Evolutionary conservation across 305 asterid species (phyloP).

Genomic region (Ilex paraguariensis): DNA sequence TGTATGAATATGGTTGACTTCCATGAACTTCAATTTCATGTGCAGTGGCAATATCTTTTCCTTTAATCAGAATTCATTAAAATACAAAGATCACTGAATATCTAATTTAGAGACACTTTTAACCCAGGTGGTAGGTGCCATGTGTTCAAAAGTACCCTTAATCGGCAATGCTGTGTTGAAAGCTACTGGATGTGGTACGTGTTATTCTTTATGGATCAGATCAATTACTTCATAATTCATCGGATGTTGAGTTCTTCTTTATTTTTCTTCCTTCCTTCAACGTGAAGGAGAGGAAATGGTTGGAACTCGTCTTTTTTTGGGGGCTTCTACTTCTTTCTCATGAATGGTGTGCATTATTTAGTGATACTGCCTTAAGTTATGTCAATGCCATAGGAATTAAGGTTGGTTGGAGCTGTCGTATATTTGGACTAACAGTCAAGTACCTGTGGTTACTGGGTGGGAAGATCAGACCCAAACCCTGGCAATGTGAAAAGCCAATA

Average conservation of each 20-base stretch:
- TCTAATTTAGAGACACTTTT: neutral
- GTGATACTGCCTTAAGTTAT: no score
- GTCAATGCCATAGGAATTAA: no score
- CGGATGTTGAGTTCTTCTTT: neutral
- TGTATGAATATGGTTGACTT: no score
- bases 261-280: conserved; percentile 1
- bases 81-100: neutral
- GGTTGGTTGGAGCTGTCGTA: no score
- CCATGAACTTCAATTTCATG: no score
- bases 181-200: conserved; percentile 87
- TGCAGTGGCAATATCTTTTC: no score
- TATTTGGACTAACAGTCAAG: no score
- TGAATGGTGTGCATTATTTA: neutral
- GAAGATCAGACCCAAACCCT: no score
- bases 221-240: neutral
- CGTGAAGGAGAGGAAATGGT: neutral
- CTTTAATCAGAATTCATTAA: neutral
- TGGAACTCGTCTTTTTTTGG: neutral
- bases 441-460: no score
- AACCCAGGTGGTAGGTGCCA: conserved; percentile 70
- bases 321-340: neutral
- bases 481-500: no score
- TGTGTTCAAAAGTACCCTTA: conserved; percentile 88
- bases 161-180: conserved; percentile 90
- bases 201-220: neutral